phyloP scores from a whole-genome alignment of 2,329 filamentous ascomycete genomes.

The Sphaerostilbella broomeana region DNA sequence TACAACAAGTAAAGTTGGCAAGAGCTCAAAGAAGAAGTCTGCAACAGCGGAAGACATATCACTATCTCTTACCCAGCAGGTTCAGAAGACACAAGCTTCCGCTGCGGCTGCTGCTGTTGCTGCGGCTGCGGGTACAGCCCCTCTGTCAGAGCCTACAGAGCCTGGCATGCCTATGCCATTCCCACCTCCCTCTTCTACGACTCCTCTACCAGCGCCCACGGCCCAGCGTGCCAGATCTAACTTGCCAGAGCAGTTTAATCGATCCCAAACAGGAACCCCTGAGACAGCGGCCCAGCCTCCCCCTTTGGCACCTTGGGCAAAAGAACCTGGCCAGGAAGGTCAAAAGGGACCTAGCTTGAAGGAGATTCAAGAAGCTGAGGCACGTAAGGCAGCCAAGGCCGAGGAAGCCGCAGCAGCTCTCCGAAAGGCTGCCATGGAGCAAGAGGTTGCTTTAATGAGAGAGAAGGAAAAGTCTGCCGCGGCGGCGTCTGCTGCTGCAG shows the following conservation, averaged over 20 bases:
- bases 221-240: constrained; percentile 80
- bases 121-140: constrained; percentile 14
- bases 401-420: constrained; percentile 75
- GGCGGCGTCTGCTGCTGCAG: constrained; percentile 46
- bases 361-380: constrained; percentile 94
- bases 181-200: constrained; percentile 65
- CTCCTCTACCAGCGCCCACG: constrained; percentile 79
- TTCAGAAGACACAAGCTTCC: constrained; percentile 63
- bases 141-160: constrained; percentile 40
- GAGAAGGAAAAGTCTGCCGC: constrained; percentile 51
- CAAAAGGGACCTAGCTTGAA: constrained; percentile 86
- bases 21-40: constrained; percentile 28
- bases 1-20: constrained; percentile 19
- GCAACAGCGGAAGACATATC: constrained; percentile 23
- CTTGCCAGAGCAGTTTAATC: constrained; percentile 64
- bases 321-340: constrained; percentile 63
- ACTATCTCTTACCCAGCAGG: constrained; percentile 74
- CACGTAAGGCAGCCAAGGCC: constrained; percentile 81
- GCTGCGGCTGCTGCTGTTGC: constrained; percentile 29
- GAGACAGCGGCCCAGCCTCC: constrained; percentile 50
- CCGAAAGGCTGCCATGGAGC: constrained; percentile 72
- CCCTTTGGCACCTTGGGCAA: constrained; percentile 90
- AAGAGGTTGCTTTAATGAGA: constrained; percentile 58
- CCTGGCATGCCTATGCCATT: constrained; percentile 70
- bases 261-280: constrained; percentile 75